A percentile compares a stretch with the other conserved stretches of the same genome.
phyloP scores from a whole-genome alignment of 1,284 basidiomycete species.

The Schizophyllum commune region DNA sequence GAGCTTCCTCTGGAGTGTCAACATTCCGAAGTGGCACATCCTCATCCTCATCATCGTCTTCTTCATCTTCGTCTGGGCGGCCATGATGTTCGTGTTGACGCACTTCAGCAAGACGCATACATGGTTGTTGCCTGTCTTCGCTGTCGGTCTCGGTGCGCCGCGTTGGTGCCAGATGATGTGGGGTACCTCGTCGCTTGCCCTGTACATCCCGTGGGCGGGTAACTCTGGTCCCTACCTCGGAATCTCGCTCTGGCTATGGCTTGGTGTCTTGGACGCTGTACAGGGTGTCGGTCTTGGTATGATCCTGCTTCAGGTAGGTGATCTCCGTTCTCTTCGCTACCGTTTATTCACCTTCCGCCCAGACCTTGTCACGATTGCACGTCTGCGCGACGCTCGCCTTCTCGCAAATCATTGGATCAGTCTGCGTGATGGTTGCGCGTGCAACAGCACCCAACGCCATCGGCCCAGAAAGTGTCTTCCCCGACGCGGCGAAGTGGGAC shows the following conservation, averaged over 20 bases:
- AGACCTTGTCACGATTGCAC: constrained; percentile 85
- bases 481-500: constrained; percentile 86
- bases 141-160: constrained; percentile 86
- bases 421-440: constrained; percentile 81
- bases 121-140: constrained; percentile 89
- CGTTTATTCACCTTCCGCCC: background rate
- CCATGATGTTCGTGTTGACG: constrained; percentile 69
- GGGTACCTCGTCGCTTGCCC: constrained; percentile 80
- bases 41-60: constrained; percentile 73
- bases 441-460: constrained; percentile 79
- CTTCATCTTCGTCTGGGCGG: constrained; percentile 82
- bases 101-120: constrained; percentile 88
- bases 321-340: constrained; percentile 1
- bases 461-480: constrained; percentile 85
- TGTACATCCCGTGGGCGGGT: constrained; percentile 91
- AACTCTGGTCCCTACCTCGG: constrained; percentile 78
- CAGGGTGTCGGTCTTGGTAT: constrained; percentile 92
- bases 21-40: constrained; percentile 77
- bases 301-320: constrained; percentile 77
- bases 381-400: constrained; percentile 88
- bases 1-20: constrained; percentile 86
- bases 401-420: constrained; percentile 74
- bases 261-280: constrained; percentile 86
- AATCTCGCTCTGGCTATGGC: constrained; percentile 86
- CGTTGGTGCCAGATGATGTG: constrained; percentile 91